phyloP scores from a whole-genome alignment of 768 basidiomycete genomes.

The Naganishia kalamii region DNA sequence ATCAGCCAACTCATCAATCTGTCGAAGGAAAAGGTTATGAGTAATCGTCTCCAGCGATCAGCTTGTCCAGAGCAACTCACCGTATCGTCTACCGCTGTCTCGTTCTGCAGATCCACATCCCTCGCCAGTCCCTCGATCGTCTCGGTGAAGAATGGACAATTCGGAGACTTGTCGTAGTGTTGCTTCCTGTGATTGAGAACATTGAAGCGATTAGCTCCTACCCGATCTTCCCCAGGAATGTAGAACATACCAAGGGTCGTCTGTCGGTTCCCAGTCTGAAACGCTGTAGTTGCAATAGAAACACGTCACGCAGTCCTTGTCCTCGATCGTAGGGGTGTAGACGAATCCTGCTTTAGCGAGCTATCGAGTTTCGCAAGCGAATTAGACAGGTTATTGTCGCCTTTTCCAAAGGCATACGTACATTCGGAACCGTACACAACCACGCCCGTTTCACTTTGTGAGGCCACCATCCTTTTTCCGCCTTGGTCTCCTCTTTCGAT shows the following conservation, averaged over 20 bases:
- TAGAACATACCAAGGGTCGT: conserved; percentile 71
- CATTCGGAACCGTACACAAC: conserved; percentile 38
- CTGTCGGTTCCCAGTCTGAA: conserved; percentile 77
- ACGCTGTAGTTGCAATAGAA: conserved; percentile 74
- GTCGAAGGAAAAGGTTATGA: background rate
- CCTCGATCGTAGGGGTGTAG: conserved; percentile 60
- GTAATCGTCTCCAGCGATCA: background rate
- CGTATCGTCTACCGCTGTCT: background rate
- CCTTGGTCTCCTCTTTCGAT: conserved; percentile 32
- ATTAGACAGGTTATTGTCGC: too few relatives aligned
- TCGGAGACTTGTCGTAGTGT: conserved; percentile 62
- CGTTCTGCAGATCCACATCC: background rate
- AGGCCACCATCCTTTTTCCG: conserved; percentile 44
- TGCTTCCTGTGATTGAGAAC: conserved; percentile 50
- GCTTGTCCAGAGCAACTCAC: background rate
- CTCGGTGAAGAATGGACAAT: conserved; percentile 53
- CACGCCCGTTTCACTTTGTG: conserved; percentile 40
- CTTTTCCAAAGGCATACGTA: conserved; percentile 26
- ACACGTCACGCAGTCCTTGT: conserved; percentile 77
- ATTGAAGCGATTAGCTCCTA: background rate
- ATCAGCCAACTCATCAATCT: background rate
- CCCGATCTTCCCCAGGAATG: background rate
- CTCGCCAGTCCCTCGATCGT: background rate
- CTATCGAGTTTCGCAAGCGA: conserved; percentile 48
- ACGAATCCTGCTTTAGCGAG: conserved; percentile 87